Conservation (phyloP, 2,329 filamentous ascomycete species). For the Diaporthe citri region DNA sequence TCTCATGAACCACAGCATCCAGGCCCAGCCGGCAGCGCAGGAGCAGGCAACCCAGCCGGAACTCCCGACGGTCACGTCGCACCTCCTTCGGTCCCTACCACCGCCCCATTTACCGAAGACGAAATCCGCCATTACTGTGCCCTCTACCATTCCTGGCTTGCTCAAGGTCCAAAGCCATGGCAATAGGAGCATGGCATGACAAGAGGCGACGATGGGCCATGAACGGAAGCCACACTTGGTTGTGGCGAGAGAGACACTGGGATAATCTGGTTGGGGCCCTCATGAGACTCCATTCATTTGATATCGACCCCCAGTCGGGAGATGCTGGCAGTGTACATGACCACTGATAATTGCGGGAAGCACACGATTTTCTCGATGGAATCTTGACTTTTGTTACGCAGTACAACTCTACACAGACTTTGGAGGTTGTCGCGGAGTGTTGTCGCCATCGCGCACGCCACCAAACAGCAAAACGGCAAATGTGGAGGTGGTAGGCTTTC, state of each 20-base stretch:
- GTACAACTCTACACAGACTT: too few relatives aligned
- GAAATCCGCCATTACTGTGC: not conserved
- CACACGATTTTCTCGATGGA: too few relatives aligned
- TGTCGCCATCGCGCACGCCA: not conserved
- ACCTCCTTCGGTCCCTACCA: too few relatives aligned
- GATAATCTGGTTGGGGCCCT: too few relatives aligned
- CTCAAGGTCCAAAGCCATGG: not conserved
- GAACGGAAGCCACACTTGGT: not conserved
- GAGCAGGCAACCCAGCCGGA: not conserved
- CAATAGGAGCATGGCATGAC: not conserved
- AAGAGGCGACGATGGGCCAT: too few relatives aligned
- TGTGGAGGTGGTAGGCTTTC: too few relatives aligned
- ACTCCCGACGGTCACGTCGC: not conserved
- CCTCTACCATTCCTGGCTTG: not conserved
- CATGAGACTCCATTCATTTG: too few relatives aligned
- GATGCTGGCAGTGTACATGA: too few relatives aligned
- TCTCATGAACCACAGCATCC: not conserved
- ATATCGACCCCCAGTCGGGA: too few relatives aligned
- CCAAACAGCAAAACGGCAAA: not conserved
- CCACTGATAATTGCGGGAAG: too few relatives aligned
- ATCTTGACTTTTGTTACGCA: too few relatives aligned
- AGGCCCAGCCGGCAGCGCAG: too few relatives aligned
- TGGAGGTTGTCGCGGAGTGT: accelerated
- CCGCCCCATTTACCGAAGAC: not conserved
- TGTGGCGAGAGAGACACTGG: not conserved